Evolutionary conservation across 352 stramenopile genomes (phyloP).

Genomic region (Phytophthora sansomeana): DNA sequence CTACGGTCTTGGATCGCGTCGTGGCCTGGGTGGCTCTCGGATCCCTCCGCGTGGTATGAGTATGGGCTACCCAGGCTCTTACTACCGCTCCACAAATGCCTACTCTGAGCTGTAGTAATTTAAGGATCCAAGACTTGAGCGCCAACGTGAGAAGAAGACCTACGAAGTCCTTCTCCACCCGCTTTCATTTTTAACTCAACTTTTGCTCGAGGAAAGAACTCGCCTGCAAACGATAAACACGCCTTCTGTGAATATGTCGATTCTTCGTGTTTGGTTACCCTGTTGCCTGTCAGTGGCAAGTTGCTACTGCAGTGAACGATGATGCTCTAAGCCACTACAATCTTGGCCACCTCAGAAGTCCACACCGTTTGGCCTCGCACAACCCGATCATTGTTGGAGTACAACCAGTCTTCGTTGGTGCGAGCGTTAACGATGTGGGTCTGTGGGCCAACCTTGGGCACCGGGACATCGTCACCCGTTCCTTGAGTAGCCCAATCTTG

Average conservation of each 20-base stretch:
- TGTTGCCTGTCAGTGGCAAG: too few species aligned
- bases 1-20: slow-evolving; percentile 39
- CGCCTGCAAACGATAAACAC: slow-evolving; percentile 21
- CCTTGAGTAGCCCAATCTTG: slow-evolving; percentile 70
- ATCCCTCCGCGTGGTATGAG: slow-evolving; percentile 47
- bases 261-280: background rate
- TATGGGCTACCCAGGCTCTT: slow-evolving; percentile 60
- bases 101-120: slow-evolving; percentile 66
- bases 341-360: slow-evolving; percentile 46
- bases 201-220: slow-evolving; percentile 15
- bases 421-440: slow-evolving; percentile 80
- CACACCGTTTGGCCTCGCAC: slow-evolving; percentile 64
- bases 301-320: background rate
- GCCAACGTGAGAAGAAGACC: slow-evolving; percentile 20
- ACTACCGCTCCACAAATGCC: slow-evolving; percentile 58
- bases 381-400: slow-evolving; percentile 57
- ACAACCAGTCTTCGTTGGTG: slow-evolving; percentile 64
- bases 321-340: slow-evolving; percentile 27
- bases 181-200: slow-evolving; percentile 4
- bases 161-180: slow-evolving; percentile 10
- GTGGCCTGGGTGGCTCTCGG: slow-evolving; percentile 26
- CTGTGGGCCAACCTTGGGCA: slow-evolving; percentile 66
- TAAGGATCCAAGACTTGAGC: slow-evolving; percentile 29
- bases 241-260: slow-evolving; percentile 6
- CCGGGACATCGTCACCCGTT: slow-evolving; percentile 34